phyloP scores from a whole-genome alignment of 805 yeast species.

The Huiozyma naganishii region DNA sequence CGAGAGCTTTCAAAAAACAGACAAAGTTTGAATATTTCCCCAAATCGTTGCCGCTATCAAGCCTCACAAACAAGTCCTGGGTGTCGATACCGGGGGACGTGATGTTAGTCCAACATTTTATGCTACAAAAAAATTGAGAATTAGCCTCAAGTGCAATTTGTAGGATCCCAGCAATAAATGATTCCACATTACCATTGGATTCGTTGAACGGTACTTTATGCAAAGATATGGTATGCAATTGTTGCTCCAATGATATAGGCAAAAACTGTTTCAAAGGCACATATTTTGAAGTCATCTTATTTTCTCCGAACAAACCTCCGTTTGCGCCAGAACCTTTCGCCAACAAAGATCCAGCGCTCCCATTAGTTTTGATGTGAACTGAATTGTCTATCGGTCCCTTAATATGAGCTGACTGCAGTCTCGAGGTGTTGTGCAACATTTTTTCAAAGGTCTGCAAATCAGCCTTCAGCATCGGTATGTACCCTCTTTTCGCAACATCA shows the following conservation, averaged over 20 bases:
- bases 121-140: too few species aligned
- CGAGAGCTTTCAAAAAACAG: neutral
- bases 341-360: neutral
- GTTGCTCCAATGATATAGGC: constrained; percentile 19
- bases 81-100: constrained; percentile 8
- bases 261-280: constrained; percentile 17
- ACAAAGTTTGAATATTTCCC: neutral
- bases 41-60: constrained; percentile 1
- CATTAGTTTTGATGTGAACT: neutral
- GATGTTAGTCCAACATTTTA: constrained; percentile 8
- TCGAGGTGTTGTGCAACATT: constrained; percentile 2
- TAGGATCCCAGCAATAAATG: constrained; percentile 3
- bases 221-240: constrained; percentile 16
- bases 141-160: constrained; percentile 3
- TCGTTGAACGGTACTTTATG: constrained; percentile 9
- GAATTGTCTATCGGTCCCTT: neutral
- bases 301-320: too few species aligned
- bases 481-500: constrained; percentile 14
- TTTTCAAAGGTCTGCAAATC: constrained; percentile 15
- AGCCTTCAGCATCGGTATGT: constrained; percentile 18
- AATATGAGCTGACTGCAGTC: neutral
- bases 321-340: neutral
- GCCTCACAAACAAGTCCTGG: constrained; percentile 13
- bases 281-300: constrained; percentile 3
- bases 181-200: constrained; percentile 7